Evolutionary conservation across 1,284 basidiomycete species (phyloP).

Genomic region (Cryptococcus depauperatus): DNA sequence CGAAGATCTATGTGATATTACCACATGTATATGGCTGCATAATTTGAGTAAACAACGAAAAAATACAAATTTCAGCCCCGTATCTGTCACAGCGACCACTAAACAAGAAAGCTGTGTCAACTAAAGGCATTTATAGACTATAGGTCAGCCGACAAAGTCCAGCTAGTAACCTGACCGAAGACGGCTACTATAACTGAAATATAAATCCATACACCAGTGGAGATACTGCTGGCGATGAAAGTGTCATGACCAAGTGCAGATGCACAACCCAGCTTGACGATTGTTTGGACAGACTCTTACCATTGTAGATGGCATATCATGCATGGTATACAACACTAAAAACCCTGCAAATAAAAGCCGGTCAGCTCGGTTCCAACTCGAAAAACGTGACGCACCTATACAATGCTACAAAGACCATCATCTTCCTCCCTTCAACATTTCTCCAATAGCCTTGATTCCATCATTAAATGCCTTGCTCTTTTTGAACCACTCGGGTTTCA

Average conservation of each 20-base stretch:
- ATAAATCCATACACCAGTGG: constrained; percentile 4
- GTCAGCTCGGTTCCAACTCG: background rate
- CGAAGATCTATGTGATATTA: constrained; percentile 30
- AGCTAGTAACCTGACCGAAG: constrained; percentile 8
- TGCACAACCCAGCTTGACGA: background rate
- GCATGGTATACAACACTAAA: constrained; percentile 5
- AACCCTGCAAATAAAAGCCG: background rate
- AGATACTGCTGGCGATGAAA: background rate
- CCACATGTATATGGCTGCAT: background rate
- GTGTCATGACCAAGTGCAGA: constrained; percentile 7
- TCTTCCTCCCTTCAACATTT: constrained; percentile 28
- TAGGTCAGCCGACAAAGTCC: constrained; percentile 9
- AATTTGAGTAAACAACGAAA: background rate
- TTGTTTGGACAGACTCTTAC: background rate
- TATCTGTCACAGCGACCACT: constrained; percentile 45
- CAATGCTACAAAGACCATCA: no score
- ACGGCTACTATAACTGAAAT: constrained; percentile 1
- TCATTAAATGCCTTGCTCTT: constrained; percentile 25
- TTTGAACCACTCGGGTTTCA: constrained; percentile 29
- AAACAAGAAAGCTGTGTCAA: constrained; percentile 37
- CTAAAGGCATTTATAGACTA: constrained; percentile 25
- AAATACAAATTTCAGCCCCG: constrained; percentile 36
- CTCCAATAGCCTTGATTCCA: constrained; percentile 33
- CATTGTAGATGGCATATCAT: background rate
- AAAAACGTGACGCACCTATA: no score